phyloP scores from a whole-genome alignment of 345 rosid species.

The Kandelia obovata region DNA sequence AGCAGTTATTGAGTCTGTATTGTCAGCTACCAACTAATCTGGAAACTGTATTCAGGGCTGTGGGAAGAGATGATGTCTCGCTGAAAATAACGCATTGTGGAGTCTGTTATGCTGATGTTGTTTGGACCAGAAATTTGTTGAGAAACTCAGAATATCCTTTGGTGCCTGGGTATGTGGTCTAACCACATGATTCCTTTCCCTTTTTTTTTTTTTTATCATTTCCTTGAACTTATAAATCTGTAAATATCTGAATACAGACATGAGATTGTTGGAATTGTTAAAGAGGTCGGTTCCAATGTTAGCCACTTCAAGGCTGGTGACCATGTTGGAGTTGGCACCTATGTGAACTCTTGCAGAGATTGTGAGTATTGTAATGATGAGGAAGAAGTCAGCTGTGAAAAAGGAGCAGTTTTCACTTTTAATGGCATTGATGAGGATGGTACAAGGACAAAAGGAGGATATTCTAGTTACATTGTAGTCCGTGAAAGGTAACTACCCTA shows the following conservation, averaged over 20 bases:
- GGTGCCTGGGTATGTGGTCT: conserved; percentile 73
- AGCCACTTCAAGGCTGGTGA: conserved; percentile 64
- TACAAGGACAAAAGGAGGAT: conserved; percentile 78
- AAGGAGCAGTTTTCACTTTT: conserved; percentile 55
- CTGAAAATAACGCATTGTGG: conserved; percentile 84
- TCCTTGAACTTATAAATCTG: conserved; percentile 10
- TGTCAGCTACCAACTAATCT: neutral
- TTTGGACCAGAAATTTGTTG: conserved; percentile 61
- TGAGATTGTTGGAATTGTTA: conserved; percentile 82
- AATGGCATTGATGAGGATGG: conserved; percentile 72
- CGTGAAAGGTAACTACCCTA: conserved; percentile 52
- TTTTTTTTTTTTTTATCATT: neutral
- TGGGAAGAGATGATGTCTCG: conserved; percentile 62
- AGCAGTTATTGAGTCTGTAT: neutral
- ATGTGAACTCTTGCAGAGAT: conserved; percentile 72
- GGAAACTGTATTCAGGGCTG: conserved; percentile 39
- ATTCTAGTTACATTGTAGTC: conserved; percentile 68
- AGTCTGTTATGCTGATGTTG: conserved; percentile 80
- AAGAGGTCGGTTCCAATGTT: conserved; percentile 72
- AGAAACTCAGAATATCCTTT: conserved; percentile 72
- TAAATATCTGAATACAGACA: conserved; percentile 44
- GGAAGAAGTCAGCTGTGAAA: conserved; percentile 53
- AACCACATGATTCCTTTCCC: neutral
- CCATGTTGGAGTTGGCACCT: conserved; percentile 88
- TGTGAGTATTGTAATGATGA: conserved; percentile 64